Conservation (phyloP, 768 basidiomycete species). For the Mycena epipterygia region DNA sequence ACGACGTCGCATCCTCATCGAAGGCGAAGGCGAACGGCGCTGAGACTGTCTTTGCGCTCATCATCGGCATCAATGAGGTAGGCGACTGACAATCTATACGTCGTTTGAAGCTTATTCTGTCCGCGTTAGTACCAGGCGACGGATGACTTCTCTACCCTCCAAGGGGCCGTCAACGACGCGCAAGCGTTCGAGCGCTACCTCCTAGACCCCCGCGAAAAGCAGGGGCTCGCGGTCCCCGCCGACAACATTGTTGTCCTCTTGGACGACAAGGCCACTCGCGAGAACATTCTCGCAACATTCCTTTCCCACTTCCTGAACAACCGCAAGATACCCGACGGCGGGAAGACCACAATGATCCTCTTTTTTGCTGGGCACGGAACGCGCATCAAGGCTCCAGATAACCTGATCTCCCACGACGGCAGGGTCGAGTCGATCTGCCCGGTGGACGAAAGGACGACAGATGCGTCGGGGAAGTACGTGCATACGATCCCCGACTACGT, state of each 20-base stretch:
- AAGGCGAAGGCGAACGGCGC: no score
- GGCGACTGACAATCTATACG: not conserved
- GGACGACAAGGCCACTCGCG: constrained; percentile 13
- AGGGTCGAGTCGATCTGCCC: constrained; percentile 18
- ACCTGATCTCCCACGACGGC: not conserved
- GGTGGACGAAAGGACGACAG: constrained; percentile 11
- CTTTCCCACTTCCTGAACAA: constrained; percentile 13
- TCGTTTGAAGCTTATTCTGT: not conserved
- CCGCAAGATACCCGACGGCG: constrained; percentile 3
- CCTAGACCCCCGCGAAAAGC: not conserved
- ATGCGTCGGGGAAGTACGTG: constrained; percentile 3
- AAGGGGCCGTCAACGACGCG: constrained; percentile 16
- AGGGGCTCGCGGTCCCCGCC: constrained; percentile 8
- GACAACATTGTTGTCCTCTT: not conserved
- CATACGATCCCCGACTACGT: constrained; percentile 25
- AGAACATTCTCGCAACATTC: constrained; percentile 13
- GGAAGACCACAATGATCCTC: constrained; percentile 21
- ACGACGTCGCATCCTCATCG: not conserved
- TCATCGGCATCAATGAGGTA: constrained; percentile 8
- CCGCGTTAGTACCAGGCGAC: not conserved
- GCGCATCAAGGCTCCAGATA: not conserved
- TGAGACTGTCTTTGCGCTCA: constrained; percentile 11
- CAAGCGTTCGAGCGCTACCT: not conserved
- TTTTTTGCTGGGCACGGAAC: constrained; percentile 20
- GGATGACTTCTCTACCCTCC: not conserved